A percentile compares a stretch with the other conserved stretches of the same genome.
Evolutionary conservation across 1,139 yeast genomes (phyloP).

Genomic region (Candida sojae): DNA sequence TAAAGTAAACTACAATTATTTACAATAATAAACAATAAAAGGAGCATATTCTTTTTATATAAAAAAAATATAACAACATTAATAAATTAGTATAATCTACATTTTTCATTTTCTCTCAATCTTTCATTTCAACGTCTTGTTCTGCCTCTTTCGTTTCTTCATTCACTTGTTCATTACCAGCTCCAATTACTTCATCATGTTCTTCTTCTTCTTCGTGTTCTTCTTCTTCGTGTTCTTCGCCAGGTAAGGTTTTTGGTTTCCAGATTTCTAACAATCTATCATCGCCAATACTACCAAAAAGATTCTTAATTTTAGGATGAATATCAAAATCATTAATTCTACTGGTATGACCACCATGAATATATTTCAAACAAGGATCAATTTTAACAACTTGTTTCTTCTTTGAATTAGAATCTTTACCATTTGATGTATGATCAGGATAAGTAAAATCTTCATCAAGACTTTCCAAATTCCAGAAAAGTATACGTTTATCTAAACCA

Average conservation of each 20-base stretch:
- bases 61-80: background rate
- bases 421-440: constrained; percentile 24
- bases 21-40: too few species aligned
- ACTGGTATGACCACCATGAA: constrained; percentile 63
- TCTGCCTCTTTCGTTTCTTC: constrained; percentile 7
- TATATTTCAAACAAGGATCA: constrained; percentile 62
- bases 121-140: background rate
- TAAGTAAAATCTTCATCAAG: constrained; percentile 47
- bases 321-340: constrained; percentile 52
- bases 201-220: constrained; percentile 28
- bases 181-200: constrained; percentile 18
- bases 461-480: constrained; percentile 51
- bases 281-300: constrained; percentile 52
- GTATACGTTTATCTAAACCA: constrained; percentile 51
- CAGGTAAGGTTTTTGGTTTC: constrained; percentile 49
- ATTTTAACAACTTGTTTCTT: constrained; percentile 28
- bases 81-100: background rate
- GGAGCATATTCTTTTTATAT: too few species aligned
- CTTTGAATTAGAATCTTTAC: constrained; percentile 3
- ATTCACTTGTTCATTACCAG: constrained; percentile 1
- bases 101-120: background rate
- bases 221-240: constrained; percentile 45
- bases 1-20: too few species aligned
- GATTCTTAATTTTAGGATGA: constrained; percentile 45
- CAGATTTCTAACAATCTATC: constrained; percentile 56